These are phyloP conservation scores for Sechiopsis laciniata DNA, from an alignment of 306 rosid species.

Conservation along the genomic window DNA sequence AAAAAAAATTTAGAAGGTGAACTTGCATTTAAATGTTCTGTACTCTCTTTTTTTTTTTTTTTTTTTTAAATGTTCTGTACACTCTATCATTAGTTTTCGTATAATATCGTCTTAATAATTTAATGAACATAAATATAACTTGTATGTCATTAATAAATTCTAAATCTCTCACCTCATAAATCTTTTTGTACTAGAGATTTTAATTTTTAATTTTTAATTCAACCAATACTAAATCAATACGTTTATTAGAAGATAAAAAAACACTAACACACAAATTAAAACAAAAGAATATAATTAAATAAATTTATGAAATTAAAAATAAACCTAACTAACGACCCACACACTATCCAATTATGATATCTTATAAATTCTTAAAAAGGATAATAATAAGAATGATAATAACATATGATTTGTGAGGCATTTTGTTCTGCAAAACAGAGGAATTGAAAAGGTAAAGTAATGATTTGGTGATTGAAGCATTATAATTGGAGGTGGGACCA, in stretches of 20 bases:
- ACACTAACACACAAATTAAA: not conserved
- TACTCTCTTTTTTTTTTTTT: too few species aligned
- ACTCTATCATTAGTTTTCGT: not conserved
- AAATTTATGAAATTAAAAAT: not conserved
- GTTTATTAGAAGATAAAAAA: not conserved
- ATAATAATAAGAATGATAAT: not conserved
- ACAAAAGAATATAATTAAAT: not conserved
- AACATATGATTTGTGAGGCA: slow-evolving; percentile 5
- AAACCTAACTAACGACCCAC: not conserved
- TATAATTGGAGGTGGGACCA: slow-evolving; percentile 18
- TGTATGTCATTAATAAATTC: too few species aligned
- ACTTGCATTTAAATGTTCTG: not conserved
- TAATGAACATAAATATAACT: too few species aligned
- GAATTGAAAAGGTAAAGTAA: not conserved
- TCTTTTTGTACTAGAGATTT: too few species aligned
- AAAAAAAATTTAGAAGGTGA: not conserved
- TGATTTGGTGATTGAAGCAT: slow-evolving; percentile 13
- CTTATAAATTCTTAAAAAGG: not conserved
- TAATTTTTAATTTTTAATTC: not conserved
- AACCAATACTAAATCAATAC: too few species aligned
- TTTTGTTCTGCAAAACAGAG: slow-evolving; percentile 2
- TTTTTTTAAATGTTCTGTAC: too few species aligned
- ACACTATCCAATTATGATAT: not conserved
- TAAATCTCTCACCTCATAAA: too few species aligned
- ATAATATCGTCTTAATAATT: too few species aligned